Conservation (phyloP, 106 monocot species). For the Acorus gramineus region DNA sequence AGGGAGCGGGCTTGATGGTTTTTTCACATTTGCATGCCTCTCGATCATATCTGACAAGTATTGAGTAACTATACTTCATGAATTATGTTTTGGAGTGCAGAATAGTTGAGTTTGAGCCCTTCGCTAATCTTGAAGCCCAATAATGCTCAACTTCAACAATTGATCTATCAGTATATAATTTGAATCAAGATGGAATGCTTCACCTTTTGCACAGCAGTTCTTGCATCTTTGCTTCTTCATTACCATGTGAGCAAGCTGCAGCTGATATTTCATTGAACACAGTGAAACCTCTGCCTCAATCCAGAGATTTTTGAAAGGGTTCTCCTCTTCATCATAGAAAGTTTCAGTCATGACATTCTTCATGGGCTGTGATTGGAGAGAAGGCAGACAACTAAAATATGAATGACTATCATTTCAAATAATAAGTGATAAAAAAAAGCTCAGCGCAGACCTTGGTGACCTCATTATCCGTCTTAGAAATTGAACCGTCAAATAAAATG, state of each 20-base stretch:
- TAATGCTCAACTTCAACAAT: too few species aligned
- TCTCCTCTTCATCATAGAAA: slow-evolving; percentile 10
- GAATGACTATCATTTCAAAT: not conserved
- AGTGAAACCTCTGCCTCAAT: slow-evolving; percentile 49
- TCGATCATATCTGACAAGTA: too few species aligned
- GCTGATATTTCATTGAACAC: slow-evolving; percentile 50
- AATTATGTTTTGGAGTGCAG: too few species aligned
- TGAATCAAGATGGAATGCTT: not conserved
- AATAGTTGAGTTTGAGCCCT: too few species aligned
- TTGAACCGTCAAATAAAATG: not conserved
- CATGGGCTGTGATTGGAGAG: slow-evolving; percentile 13
- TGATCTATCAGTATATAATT: not conserved
- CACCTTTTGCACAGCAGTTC: slow-evolving; percentile 11
- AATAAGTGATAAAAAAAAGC: not conserved
- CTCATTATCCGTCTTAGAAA: not conserved
- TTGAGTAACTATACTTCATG: too few species aligned
- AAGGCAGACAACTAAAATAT: not conserved
- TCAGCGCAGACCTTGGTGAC: not conserved
- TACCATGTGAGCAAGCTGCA: slow-evolving; percentile 20
- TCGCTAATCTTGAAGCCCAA: too few species aligned
- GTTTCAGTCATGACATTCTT: slow-evolving; percentile 18
- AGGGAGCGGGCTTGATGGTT: too few species aligned
- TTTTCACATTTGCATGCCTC: too few species aligned
- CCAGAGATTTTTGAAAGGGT: slow-evolving; percentile 45
- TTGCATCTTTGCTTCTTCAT: slow-evolving; percentile 5